A percentile compares a stretch with the other conserved stretches of the same genome.
Evolutionary conservation across 2,329 filamentous ascomycete genomes (phyloP).

Genomic region (Penicillium sp.): DNA sequence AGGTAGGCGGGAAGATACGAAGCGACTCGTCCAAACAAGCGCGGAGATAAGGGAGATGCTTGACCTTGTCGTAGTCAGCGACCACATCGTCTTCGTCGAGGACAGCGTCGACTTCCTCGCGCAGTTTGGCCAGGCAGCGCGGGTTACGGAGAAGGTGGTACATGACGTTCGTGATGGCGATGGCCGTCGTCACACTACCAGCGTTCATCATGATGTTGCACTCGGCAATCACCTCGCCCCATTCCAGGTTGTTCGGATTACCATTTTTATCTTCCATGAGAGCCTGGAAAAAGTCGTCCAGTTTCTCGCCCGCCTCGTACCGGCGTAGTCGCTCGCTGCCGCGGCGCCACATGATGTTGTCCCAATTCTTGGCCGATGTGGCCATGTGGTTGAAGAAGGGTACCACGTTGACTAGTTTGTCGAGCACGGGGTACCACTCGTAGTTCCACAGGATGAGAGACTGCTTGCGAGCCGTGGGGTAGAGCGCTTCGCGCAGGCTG

Average conservation of each 20-base stretch:
- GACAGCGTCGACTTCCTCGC: conserved; percentile 51
- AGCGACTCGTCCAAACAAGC: conserved; percentile 56
- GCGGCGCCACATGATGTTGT: conserved; percentile 49
- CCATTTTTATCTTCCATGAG: conserved; percentile 57
- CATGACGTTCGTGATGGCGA: conserved; percentile 57
- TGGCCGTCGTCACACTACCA: conserved; percentile 55
- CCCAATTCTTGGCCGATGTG: conserved; percentile 48
- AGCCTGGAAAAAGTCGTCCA: conserved; percentile 61
- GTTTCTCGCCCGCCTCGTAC: conserved; percentile 53
- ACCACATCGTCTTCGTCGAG: conserved; percentile 48
- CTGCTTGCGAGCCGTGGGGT: conserved; percentile 55
- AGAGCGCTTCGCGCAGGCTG: conserved; percentile 54
- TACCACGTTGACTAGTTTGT: conserved; percentile 52
- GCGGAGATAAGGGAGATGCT: conserved; percentile 55
- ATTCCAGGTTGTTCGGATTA: conserved; percentile 52
- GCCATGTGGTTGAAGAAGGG: conserved; percentile 45
- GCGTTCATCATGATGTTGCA: conserved; percentile 51
- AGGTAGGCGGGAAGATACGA: conserved; percentile 49
- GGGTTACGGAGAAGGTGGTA: conserved; percentile 56
- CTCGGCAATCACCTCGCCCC: conserved; percentile 62
- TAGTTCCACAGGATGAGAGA: conserved; percentile 55
- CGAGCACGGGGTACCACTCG: conserved; percentile 53
- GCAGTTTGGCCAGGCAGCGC: conserved; percentile 40
- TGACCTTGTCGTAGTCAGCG: conserved; percentile 54
- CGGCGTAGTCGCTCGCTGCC: conserved; percentile 38